A percentile compares a stretch with the other conserved stretches of the same genome.
phyloP scores from a whole-genome alignment of 306 rosid genomes.

The Crataegus laevigata region DNA sequence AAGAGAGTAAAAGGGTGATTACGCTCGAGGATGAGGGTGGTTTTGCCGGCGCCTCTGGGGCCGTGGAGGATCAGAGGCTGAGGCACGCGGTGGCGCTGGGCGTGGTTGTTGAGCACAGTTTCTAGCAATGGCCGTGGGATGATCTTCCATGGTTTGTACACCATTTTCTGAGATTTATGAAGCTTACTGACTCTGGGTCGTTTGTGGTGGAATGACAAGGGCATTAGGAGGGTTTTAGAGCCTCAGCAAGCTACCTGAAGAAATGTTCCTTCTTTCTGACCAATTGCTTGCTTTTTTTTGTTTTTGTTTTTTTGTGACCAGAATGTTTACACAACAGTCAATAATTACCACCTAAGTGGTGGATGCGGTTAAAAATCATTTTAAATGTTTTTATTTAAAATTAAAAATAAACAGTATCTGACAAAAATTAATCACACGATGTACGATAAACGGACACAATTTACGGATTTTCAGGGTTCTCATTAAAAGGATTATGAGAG shows the following conservation, averaged over 20 bases:
- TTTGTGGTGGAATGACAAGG: not conserved
- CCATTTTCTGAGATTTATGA: constrained; percentile 31
- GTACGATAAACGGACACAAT: too few species aligned
- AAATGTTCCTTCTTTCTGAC: not conserved
- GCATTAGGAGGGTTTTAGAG: constrained; percentile 41
- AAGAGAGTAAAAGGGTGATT: not conserved
- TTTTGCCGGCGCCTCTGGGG: constrained; percentile 91
- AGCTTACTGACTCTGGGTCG: not conserved
- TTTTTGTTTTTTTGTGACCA: too few species aligned
- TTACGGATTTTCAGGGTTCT: too few species aligned
- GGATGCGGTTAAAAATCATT: too few species aligned
- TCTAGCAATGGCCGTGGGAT: constrained; percentile 78
- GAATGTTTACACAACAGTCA: too few species aligned
- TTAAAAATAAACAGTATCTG: too few species aligned
- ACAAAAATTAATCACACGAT: too few species aligned
- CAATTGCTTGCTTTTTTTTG: not conserved
- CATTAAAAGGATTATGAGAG: too few species aligned
- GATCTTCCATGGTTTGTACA: constrained; percentile 65
- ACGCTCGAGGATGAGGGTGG: constrained; percentile 86
- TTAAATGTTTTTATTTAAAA: too few species aligned
- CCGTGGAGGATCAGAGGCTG: constrained; percentile 87
- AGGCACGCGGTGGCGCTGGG: constrained; percentile 78
- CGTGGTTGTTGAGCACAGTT: constrained; percentile 83
- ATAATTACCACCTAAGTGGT: too few species aligned
- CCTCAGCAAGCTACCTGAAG: not conserved